Base-by-base conservation (phyloP, 1,284 basidiomycete genomes). In the Boletus subluridellus region DNA sequence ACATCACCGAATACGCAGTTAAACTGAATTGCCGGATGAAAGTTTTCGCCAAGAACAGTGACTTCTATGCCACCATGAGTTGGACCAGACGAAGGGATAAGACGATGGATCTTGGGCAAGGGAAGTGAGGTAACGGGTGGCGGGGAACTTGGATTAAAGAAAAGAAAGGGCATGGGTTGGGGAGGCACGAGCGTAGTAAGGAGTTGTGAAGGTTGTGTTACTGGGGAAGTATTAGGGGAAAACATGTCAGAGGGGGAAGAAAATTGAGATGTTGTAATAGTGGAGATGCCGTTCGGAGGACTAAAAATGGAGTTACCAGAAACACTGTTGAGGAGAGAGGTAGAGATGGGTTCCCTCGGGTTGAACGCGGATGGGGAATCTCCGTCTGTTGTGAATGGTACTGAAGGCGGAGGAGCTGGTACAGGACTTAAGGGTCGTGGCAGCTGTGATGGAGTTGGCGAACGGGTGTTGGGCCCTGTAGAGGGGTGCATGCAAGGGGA, bases 61-160 rank as follows among this genome's bases (percentile, higher is more conserved):
- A 99, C 91, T 72, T 97, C 94, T 63, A 94, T 94, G 1, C 97
- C 97, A 35, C 96, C 96, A 54, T 89, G 86, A 17, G 91, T 93
- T 8, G 96, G 95, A 8, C 97, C 96, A 65, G 90, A 87, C 53
- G 88, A 87, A 0, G 96, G 97, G 59, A 99, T 94, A 49, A 97
- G 83, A 10, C 89, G 84, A 66, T 91, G 89, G 49, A 92, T 92
- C 50, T 80, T 85, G 7, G 90, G 90, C 35, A 80, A 65, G 32
- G 83, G 80, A 41, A 84, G 68, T 32, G 78, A 66, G 24, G 77
- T 64, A 34, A 79, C 66, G 34, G 80, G 75, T 17, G 80, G 73
- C 7, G 77, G 73, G 49, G 80, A 79, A 51, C 76, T 67, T 42
- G 81, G 71, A 59, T 82, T 80, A 67, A 86, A 86, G 65, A 87